Conservation (phyloP, 106 monocot species). For the Cymbidium sinense region DNA sequence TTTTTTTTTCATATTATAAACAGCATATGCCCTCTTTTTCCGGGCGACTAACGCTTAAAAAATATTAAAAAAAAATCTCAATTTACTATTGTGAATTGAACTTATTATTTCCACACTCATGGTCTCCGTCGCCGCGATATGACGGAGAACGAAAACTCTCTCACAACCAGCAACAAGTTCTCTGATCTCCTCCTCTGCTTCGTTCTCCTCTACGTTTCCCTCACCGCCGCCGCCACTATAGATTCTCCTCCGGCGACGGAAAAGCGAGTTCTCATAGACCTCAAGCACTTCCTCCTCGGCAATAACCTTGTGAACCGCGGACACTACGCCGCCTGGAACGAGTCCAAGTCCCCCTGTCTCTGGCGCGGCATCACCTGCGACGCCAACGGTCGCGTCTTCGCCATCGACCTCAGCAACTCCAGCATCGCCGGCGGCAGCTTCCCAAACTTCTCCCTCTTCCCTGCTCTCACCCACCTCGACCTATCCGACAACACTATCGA, state of each 20-base stretch:
- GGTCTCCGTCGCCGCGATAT: background rate
- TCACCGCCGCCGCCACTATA: background rate
- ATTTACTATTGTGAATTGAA: no score
- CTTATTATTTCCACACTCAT: background rate
- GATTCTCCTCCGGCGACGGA: constrained; percentile 11
- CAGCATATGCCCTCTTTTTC: no score
- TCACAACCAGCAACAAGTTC: background rate
- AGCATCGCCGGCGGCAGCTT: constrained; percentile 46
- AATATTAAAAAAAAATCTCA: no score
- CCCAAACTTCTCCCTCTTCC: constrained; percentile 40
- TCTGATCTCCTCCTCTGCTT: background rate
- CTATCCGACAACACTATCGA: constrained; percentile 63
- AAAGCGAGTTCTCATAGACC: constrained; percentile 33
- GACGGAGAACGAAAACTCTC: background rate
- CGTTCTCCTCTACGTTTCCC: background rate
- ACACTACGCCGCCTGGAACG: constrained; percentile 38
- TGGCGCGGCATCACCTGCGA: constrained; percentile 63
- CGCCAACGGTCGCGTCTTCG: constrained; percentile 26
- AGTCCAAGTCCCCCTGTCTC: constrained; percentile 40
- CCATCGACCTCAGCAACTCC: constrained; percentile 38
- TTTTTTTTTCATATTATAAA: no score
- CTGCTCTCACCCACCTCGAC: constrained; percentile 50
- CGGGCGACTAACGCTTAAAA: no score
- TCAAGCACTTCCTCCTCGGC: constrained; percentile 33
- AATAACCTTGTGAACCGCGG: constrained; percentile 37